Percentiles rank a stretch among this genome's conserved stretches.
phyloP scores from a whole-genome alignment of 257 asterid genomes.

The Solanum rostratum region DNA sequence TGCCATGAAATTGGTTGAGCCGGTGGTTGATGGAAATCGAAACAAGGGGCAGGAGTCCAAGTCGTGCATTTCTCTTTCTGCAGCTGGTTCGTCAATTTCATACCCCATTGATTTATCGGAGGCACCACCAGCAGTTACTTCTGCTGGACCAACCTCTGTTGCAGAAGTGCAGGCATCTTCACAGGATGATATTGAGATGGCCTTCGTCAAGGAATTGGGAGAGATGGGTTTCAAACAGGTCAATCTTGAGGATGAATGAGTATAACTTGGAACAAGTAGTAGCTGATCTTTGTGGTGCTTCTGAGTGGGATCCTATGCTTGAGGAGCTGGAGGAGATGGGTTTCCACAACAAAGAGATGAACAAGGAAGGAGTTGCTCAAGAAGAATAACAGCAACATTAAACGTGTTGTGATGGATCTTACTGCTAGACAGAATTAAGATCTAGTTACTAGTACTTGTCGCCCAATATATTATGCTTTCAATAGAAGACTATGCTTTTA shows the following conservation, averaged over 20 bases:
- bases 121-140: conserved; percentile 5
- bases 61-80: background rate
- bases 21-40: conserved; percentile 11
- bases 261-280: conserved; percentile 58
- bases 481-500: background rate
- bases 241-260: conserved; percentile 50
- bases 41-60: conserved; percentile 43
- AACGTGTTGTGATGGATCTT: conserved; percentile 79
- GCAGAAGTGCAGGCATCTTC: conserved; percentile 7
- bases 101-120: conserved; percentile 21
- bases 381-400: conserved; percentile 79
- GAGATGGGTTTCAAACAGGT: conserved; percentile 69
- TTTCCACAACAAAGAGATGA: conserved; percentile 37
- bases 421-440: conserved; percentile 27
- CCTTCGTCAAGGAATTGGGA: conserved; percentile 51
- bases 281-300: conserved; percentile 56
- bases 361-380: conserved; percentile 51
- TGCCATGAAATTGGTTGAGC: conserved; percentile 17
- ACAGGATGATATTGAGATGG: conserved; percentile 34
- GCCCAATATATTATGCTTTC: background rate
- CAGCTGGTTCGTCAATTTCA: conserved; percentile 11
- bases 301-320: conserved; percentile 72
- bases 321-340: conserved; percentile 90
- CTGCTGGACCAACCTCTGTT: background rate
- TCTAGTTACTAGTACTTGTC: background rate